These are phyloP conservation scores for Agroathelia rolfsii DNA, from an alignment of 1,284 basidiomycete genomes.

Conservation along the genomic window DNA sequence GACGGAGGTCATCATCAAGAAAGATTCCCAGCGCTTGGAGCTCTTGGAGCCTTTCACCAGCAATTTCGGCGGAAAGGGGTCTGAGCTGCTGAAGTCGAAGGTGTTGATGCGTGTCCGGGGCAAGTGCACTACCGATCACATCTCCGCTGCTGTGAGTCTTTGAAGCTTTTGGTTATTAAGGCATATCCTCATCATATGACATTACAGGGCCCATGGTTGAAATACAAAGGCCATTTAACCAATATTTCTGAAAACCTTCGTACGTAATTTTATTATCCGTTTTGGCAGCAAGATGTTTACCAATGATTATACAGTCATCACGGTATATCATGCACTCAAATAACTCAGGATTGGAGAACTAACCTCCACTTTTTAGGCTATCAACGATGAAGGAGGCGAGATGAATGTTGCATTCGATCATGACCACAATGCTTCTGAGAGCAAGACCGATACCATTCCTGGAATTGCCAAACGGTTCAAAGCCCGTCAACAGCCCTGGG, in stretches of 20 bases:
- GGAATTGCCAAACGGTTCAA: conserved; percentile 84
- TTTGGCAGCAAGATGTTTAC: conserved; percentile 32
- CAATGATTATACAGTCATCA: conserved; percentile 42
- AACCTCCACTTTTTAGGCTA: conserved; percentile 38
- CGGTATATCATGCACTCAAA: conserved; percentile 20
- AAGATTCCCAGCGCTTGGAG: conserved; percentile 82
- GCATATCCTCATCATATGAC: conserved; percentile 4
- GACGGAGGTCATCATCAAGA: conserved; percentile 71
- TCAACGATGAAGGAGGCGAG: conserved; percentile 87
- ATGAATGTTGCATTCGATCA: conserved; percentile 85
- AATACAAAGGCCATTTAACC: conserved; percentile 94
- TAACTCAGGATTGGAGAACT: neutral
- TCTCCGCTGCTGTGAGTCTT: conserved; percentile 76
- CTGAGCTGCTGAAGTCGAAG: conserved; percentile 76
- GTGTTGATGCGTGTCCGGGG: conserved; percentile 89
- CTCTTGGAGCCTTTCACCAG: conserved; percentile 79
- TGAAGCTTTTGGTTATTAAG: conserved; percentile 3
- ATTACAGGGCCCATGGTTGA: conserved; percentile 85
- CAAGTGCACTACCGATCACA: conserved; percentile 98
- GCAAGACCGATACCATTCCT: conserved; percentile 75
- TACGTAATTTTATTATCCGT: conserved; percentile 29
- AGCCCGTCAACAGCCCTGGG: conserved; percentile 79
- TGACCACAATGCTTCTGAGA: conserved; percentile 34
- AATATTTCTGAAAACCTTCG: conserved; percentile 95
- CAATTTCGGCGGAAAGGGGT: conserved; percentile 55